Conservation (phyloP, 169 alveolate species). For the Eimeria zaria region DNA sequence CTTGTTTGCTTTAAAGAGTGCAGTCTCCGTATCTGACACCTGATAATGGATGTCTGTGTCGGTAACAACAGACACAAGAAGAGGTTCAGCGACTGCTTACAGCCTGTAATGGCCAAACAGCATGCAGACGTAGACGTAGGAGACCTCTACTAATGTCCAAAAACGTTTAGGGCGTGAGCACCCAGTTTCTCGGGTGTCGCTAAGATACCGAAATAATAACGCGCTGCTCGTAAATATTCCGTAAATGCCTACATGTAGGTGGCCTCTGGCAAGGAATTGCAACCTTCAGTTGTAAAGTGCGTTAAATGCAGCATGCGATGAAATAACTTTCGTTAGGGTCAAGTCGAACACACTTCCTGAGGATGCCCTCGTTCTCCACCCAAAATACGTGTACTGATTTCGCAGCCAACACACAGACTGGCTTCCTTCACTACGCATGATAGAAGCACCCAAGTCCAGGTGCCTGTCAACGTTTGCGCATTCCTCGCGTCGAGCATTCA, state of each 20-base stretch:
- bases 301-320: not conserved
- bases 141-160: not conserved
- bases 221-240: not conserved
- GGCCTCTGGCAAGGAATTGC: not conserved
- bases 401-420: not conserved
- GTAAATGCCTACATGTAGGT: not conserved
- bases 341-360: not conserved
- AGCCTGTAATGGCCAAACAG: not conserved
- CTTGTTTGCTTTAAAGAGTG: not conserved
- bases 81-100: not conserved
- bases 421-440: not conserved
- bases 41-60: no score
- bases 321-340: not conserved
- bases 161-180: not conserved
- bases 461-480: not conserved
- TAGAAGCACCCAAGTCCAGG: not conserved
- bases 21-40: not conserved
- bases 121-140: not conserved
- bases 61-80: not conserved
- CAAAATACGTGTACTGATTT: not conserved
- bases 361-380: not conserved
- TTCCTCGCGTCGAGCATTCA: not conserved
- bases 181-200: not conserved
- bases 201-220: not conserved
- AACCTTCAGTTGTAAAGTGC: not conserved